Conservation (phyloP, 1,284 basidiomycete species). For the Leucoagaricus sp. region DNA sequence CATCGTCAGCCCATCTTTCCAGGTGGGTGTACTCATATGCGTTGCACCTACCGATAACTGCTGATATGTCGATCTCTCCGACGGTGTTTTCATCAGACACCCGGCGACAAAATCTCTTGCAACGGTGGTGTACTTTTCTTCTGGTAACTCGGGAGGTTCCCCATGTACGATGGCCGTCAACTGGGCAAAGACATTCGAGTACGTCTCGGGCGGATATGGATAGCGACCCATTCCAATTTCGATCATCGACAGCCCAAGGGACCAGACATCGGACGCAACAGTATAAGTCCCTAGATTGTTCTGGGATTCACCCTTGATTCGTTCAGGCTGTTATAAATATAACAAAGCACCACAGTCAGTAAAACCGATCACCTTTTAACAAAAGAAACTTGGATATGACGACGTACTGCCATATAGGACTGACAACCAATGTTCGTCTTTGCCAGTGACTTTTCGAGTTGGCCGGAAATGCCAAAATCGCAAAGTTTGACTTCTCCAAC, state of each 20-base stretch:
- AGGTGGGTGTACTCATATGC: background rate
- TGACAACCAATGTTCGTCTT: conserved; percentile 99
- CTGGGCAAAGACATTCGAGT: conserved; percentile 94
- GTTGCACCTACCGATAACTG: conserved; percentile 68
- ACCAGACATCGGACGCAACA: conserved; percentile 98
- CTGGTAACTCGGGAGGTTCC: conserved; percentile 84
- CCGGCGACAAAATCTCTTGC: conserved; percentile 61
- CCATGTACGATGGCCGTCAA: conserved; percentile 96
- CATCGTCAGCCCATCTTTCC: no score
- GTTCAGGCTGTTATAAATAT: conserved; percentile 68
- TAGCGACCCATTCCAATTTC: conserved; percentile 93
- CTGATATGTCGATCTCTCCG: conserved; percentile 80
- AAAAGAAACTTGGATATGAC: conserved; percentile 13
- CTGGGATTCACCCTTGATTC: conserved; percentile 93
- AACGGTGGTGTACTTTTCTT: conserved; percentile 40
- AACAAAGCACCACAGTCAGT: no score
- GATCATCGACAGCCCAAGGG: conserved; percentile 93
- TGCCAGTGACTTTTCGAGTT: conserved; percentile 93
- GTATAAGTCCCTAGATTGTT: conserved; percentile 89
- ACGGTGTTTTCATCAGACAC: conserved; percentile 80
- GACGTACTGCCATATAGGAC: conserved; percentile 94
- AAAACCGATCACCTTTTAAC: conserved; percentile 11
- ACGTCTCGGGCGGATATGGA: conserved; percentile 98
- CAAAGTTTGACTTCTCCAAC: conserved; percentile 94
- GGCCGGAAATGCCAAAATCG: conserved; percentile 98